Conservation (phyloP, 441 rosid species). For the Croton setiger region DNA sequence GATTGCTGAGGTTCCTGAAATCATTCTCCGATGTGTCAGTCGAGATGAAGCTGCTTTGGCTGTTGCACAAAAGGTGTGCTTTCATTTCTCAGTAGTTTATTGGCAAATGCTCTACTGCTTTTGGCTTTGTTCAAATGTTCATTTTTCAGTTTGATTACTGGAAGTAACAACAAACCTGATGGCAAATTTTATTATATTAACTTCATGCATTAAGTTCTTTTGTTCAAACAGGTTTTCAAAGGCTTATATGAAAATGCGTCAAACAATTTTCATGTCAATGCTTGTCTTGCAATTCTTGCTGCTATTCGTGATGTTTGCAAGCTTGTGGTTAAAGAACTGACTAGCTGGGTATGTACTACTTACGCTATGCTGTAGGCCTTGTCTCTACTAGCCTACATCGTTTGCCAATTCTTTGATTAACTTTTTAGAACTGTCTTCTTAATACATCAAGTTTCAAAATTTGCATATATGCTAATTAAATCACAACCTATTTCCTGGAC, state of each 20-base stretch:
- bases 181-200: neutral
- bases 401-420: neutral
- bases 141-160: neutral
- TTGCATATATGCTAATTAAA: neutral
- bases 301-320: constrained; percentile 97
- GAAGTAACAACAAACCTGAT: neutral
- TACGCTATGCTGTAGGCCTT: neutral
- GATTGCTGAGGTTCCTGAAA: constrained; percentile 91
- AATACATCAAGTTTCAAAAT: neutral
- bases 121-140: constrained; percentile 8
- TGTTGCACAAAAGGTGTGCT: constrained; percentile 83
- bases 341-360: constrained; percentile 79
- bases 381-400: neutral
- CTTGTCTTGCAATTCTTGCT: constrained; percentile 82
- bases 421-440: neutral
- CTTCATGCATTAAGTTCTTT: constrained; percentile 7
- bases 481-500: constrained; percentile 22
- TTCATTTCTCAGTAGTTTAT: neutral
- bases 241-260: constrained; percentile 89
- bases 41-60: constrained; percentile 98
- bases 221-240: constrained; percentile 63
- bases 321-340: constrained; percentile 92
- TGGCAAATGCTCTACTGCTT: neutral
- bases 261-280: constrained; percentile 66
- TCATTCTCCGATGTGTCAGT: constrained; percentile 88